Evolutionary conservation across 345 rosid genomes (phyloP).

Genomic region (Eucalyptus erythrocorys): DNA sequence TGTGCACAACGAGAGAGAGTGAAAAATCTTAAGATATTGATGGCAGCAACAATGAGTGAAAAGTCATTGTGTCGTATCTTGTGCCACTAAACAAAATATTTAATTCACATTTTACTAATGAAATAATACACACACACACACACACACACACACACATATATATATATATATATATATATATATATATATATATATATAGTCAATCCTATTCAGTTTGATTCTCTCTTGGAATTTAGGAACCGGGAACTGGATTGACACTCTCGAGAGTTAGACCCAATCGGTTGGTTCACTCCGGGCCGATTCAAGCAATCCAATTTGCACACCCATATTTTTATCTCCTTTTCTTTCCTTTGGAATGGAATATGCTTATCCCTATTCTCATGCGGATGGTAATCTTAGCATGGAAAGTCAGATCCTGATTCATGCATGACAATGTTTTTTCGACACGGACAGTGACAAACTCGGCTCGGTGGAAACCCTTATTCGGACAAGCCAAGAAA

Average conservation of each 20-base stretch:
- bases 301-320: background rate
- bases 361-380: background rate
- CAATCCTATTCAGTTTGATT: accelerated
- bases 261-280: no score
- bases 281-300: accelerated
- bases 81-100: no score
- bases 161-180: no score
- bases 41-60: no score
- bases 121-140: no score
- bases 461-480: background rate
- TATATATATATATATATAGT: accelerated
- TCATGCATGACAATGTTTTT: background rate
- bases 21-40: no score
- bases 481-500: background rate
- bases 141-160: no score
- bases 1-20: accelerated
- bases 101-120: no score
- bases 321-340: background rate
- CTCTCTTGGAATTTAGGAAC: no score
- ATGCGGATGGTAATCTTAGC: background rate
- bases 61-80: no score
- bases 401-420: background rate
- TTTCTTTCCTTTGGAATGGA: background rate
- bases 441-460: background rate
- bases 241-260: accelerated